A percentile compares a stretch with the other conserved stretches of the same genome.
These are phyloP conservation scores for Hordeum marinum DNA, from an alignment of 176 grass and related monocot species.

Conservation along the genomic window DNA sequence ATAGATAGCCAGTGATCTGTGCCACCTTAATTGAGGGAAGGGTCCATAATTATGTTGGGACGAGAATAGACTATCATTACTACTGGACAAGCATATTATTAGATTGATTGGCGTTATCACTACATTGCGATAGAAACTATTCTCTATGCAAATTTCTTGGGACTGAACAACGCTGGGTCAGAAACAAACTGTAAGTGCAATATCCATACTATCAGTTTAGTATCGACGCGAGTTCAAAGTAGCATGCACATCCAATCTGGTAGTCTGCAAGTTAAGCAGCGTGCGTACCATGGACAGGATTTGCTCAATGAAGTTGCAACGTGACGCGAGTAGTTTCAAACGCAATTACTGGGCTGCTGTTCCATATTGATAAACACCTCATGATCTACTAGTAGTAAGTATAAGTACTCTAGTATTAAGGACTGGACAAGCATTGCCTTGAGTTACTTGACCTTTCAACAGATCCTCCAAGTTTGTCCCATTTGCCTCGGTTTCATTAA, in stretches of 20 bases:
- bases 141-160: neutral
- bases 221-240: neutral
- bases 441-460: neutral
- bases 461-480: neutral
- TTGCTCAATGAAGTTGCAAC: neutral
- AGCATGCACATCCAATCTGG: neutral
- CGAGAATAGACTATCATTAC: neutral
- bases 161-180: neutral
- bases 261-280: neutral
- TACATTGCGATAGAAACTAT: neutral
- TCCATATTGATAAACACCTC: too few species aligned
- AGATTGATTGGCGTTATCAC: neutral
- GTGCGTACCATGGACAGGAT: neutral
- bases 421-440: neutral
- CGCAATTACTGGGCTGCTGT: neutral
- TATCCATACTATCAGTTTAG: neutral
- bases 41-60: conserved; percentile 31
- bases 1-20: conserved; percentile 36
- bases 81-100: too few species aligned
- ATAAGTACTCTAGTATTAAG: neutral
- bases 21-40: conserved; percentile 35
- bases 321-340: neutral
- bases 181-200: neutral
- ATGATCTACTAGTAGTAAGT: neutral
- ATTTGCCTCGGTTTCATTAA: neutral